phyloP scores from a whole-genome alignment of 306 rosid species.

The Albizia julibrissin region DNA sequence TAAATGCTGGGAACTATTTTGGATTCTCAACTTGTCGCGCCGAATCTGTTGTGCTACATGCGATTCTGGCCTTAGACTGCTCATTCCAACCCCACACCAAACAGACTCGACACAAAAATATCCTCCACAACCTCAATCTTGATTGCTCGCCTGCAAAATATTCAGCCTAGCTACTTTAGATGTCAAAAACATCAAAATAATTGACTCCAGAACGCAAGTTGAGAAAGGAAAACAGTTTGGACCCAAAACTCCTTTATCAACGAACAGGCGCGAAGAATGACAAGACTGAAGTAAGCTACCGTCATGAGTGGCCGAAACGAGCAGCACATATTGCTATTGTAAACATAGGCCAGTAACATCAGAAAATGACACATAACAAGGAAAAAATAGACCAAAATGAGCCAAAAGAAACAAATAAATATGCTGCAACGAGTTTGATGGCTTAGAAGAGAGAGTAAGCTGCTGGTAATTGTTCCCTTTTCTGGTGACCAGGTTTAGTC shows the following conservation, averaged over 20 bases:
- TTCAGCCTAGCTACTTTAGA: background rate
- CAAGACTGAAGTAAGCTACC: background rate
- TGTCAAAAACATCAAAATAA: background rate
- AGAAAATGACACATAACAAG: background rate
- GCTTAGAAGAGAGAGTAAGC: background rate
- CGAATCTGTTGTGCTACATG: constrained; percentile 91
- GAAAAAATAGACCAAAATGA: background rate
- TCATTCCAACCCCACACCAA: constrained; percentile 52
- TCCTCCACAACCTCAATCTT: background rate
- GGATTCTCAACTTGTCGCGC: constrained; percentile 79
- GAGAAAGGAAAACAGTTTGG: background rate
- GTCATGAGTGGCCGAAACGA: background rate
- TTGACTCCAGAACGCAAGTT: background rate
- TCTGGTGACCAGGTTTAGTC: background rate
- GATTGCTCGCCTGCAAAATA: constrained; percentile 12
- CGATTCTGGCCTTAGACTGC: constrained; percentile 60
- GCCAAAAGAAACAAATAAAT: background rate
- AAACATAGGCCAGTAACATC: background rate
- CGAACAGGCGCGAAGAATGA: background rate
- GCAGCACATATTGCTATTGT: background rate
- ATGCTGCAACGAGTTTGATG: background rate
- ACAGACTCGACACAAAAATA: background rate
- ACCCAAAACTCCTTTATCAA: background rate
- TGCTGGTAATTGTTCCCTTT: background rate
- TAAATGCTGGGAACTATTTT: constrained; percentile 25